Evolutionary conservation across 2,329 filamentous ascomycete species (phyloP), one percentile per base, ranked within the genome.

Genomic region (Hypoxylon sp.): DNA sequence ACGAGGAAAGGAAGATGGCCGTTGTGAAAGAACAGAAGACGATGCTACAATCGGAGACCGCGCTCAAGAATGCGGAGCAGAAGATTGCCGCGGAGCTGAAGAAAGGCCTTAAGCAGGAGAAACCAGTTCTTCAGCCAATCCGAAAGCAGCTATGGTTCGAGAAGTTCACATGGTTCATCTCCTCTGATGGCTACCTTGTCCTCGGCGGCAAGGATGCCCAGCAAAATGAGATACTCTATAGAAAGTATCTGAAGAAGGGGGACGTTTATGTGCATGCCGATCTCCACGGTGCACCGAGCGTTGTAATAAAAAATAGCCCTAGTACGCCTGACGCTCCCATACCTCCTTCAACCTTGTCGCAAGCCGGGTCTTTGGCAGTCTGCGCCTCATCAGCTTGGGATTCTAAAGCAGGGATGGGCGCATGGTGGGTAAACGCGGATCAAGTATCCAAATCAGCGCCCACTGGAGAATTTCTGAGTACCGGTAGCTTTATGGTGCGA

Each of bases 91-190:
- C 91, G 11, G 93, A 97, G 74, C 82, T 98, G 20, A 96, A 92
- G 79, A 94, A 93, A 72, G 90, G 89, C 0, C 78, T 98, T 59
- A 97, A 97, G 79, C 91, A 95, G 74, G 95, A 98, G 78, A 97
- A 97, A 76, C 90, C 93, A 19, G 82, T 96, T 1, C 80, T 98
- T 8, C 89, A 94, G 47, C 93, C 91, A 0, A 90, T 97, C 7
- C 87, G 95, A 58, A 91, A 89, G 72, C 90, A 89, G 68, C 86
- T 94, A 72, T 99, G 95, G 95, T 99, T 97, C 70, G 95, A 99
- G 73, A 99, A 99, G 78, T 99, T 97, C 72, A 82, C 89, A 26
- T 98, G 93, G 85, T 99, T 99, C 79, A 87, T 98, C 70, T 97
- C 94, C 0, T 96, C 93, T 0, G 95, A 99, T 73, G 94, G 94